A percentile compares a stretch with the other conserved stretches of the same genome.
Evolutionary conservation across 352 stramenopile genomes (phyloP).

Genomic region (Globisporangium viniferum): DNA sequence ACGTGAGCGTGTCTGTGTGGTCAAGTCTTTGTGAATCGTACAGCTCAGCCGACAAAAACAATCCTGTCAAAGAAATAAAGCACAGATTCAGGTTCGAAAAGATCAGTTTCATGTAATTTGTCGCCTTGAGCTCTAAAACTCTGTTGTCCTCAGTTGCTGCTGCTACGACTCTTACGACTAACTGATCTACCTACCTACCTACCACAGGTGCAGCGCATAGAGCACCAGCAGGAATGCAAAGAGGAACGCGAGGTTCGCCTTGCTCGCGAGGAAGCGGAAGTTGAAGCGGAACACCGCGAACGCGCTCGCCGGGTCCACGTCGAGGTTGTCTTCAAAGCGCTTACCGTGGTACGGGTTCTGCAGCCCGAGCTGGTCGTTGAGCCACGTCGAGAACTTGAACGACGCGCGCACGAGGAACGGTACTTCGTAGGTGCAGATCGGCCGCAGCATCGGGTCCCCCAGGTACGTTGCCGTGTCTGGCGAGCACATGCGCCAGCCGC

Average conservation of each 20-base stretch:
- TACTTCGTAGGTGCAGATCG: constrained; percentile 83
- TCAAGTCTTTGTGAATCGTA: background rate
- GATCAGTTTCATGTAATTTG: background rate
- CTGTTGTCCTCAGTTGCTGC: background rate
- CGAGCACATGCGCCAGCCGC: constrained; percentile 73
- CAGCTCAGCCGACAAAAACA: background rate
- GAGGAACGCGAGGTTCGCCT: constrained; percentile 78
- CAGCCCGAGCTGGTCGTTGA: constrained; percentile 70
- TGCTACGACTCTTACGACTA: background rate
- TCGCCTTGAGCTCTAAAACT: background rate
- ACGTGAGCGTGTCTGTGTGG: constrained; percentile 3
- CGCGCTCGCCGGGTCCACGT: constrained; percentile 41
- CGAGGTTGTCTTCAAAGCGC: constrained; percentile 69
- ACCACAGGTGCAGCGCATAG: constrained; percentile 74
- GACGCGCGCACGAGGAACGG: constrained; percentile 70
- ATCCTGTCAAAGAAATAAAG: constrained; percentile 4
- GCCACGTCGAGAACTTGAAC: constrained; percentile 74
- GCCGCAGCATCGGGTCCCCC: constrained; percentile 81
- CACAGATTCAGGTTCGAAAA: background rate
- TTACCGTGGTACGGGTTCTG: constrained; percentile 66
- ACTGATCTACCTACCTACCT: constrained; percentile 9
- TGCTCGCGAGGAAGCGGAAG: constrained; percentile 84
- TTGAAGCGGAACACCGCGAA: constrained; percentile 72
- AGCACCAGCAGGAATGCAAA: constrained; percentile 49
- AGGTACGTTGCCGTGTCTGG: constrained; percentile 61